Conservation (phyloP, 2,329 filamentous ascomycete genomes). For the Ophiosphaerella narmari region DNA sequence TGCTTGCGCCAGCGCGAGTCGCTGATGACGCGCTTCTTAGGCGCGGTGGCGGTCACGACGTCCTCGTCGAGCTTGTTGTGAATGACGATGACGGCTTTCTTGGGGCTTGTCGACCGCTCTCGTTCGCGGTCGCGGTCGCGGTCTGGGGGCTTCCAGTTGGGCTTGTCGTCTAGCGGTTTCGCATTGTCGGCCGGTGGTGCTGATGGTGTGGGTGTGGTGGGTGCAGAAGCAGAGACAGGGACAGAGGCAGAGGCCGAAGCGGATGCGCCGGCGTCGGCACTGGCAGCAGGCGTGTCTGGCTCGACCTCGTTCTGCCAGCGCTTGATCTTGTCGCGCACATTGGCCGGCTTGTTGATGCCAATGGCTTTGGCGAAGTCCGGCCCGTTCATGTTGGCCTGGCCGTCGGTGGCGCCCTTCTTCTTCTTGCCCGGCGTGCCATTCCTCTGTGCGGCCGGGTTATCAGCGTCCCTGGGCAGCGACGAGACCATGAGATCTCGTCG, state of each 20-base stretch:
- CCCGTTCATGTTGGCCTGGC: constrained; percentile 39
- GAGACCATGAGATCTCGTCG: constrained; percentile 27
- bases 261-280: constrained; percentile 15
- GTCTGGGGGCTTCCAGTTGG: constrained; percentile 33
- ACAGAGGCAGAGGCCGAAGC: background rate
- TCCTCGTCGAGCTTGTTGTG: constrained; percentile 51
- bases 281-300: constrained; percentile 50
- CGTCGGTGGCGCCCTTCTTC: constrained; percentile 32
- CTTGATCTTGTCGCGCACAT: constrained; percentile 75
- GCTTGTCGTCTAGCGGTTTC: constrained; percentile 31
- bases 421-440: constrained; percentile 38
- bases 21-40: constrained; percentile 90
- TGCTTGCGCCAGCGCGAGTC: constrained; percentile 84
- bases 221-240: no score
- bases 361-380: constrained; percentile 48
- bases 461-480: constrained; percentile 28
- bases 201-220: no score
- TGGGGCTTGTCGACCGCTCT: constrained; percentile 11
- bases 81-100: constrained; percentile 28
- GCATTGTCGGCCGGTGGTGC: constrained; percentile 10
- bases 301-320: constrained; percentile 84
- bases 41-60: constrained; percentile 62
- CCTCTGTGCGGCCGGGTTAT: constrained; percentile 23
- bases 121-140: no score
- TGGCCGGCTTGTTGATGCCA: constrained; percentile 49